A percentile compares a stretch with the other conserved stretches of the same genome.
phyloP scores from a whole-genome alignment of 2,329 filamentous ascomycete species.

The Colletotrichum neosansevieriae region DNA sequence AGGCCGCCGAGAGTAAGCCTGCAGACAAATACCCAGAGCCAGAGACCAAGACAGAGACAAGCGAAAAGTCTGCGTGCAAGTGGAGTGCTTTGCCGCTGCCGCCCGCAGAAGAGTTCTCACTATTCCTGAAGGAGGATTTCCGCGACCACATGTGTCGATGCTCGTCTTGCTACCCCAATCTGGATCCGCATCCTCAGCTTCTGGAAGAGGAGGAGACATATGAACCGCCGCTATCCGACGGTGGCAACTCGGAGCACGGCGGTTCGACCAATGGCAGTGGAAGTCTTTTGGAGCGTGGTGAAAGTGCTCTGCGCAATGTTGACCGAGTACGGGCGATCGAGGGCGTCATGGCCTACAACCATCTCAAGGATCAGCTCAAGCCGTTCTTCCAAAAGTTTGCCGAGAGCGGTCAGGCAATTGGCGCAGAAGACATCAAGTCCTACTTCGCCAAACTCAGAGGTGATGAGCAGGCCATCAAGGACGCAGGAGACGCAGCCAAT shows the following conservation, averaged over 20 bases:
- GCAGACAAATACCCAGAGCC: conserved; percentile 14
- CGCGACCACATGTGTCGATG: conserved; percentile 87
- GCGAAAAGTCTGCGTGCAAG: conserved; percentile 64
- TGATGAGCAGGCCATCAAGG: conserved; percentile 80
- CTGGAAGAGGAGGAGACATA: conserved; percentile 96
- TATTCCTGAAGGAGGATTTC: conserved; percentile 86
- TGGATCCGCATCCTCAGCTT: conserved; percentile 81
- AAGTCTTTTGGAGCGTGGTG: conserved; percentile 89
- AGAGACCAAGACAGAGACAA: conserved; percentile 32
- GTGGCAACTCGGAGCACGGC: conserved; percentile 65
- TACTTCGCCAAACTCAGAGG: conserved; percentile 96
- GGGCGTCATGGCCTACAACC: conserved; percentile 98
- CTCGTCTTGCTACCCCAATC: conserved; percentile 78
- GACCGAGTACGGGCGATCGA: conserved; percentile 95
- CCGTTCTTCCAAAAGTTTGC: conserved; percentile 94
- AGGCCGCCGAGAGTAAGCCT: conserved; percentile 39
- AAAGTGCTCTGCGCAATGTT: conserved; percentile 90
- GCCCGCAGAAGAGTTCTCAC: conserved; percentile 72
- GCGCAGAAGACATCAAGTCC: conserved; percentile 94
- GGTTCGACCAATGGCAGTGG: conserved; percentile 77
- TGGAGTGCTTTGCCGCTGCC: conserved; percentile 67
- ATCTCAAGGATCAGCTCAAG: conserved; percentile 95
- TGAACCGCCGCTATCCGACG: conserved; percentile 86
- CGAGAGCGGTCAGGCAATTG: conserved; percentile 87
- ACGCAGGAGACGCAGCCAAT: conserved; percentile 67